Percentiles rank a stretch among this genome's conserved stretches.
phyloP scores from a whole-genome alignment of 2,329 filamentous ascomycete genomes.

The Plectosphaerella cucumerina region DNA sequence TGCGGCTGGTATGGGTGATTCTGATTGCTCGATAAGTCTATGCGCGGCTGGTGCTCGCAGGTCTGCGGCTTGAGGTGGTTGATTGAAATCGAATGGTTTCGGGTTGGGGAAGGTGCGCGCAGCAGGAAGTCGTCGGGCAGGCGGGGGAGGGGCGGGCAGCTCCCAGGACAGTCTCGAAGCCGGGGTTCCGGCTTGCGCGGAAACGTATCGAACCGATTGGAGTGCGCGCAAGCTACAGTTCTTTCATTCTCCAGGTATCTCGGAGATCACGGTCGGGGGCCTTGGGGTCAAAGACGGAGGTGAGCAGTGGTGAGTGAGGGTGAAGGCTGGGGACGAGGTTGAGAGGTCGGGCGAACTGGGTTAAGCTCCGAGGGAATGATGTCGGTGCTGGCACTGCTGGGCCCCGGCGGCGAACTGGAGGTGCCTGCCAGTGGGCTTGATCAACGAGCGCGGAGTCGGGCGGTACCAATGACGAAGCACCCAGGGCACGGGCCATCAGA shows the following conservation, averaged over 20 bases:
- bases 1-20: too few relatives aligned
- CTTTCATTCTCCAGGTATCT: not conserved
- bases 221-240: not conserved
- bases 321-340: not conserved
- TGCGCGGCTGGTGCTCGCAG: not conserved
- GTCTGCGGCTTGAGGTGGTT: not conserved
- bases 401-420: not conserved
- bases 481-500: not conserved
- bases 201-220: not conserved
- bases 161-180: not conserved
- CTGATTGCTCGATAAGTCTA: too few relatives aligned
- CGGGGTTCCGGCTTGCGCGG: not conserved
- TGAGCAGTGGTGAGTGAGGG: not conserved
- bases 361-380: slow-evolving; percentile 2
- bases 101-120: not conserved
- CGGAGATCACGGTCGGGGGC: not conserved
- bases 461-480: slow-evolving; percentile 2
- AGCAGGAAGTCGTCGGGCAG: not conserved
- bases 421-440: not conserved
- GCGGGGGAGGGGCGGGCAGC: not conserved
- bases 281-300: not conserved
- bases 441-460: not conserved
- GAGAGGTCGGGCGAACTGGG: not conserved
- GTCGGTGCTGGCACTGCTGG: slow-evolving; percentile 2
- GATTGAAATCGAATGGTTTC: not conserved